Evolutionary conservation across 2,329 filamentous ascomycete species (phyloP), one percentile per base, ranked within the genome.

Genomic region (Lomentospora prolificans): DNA sequence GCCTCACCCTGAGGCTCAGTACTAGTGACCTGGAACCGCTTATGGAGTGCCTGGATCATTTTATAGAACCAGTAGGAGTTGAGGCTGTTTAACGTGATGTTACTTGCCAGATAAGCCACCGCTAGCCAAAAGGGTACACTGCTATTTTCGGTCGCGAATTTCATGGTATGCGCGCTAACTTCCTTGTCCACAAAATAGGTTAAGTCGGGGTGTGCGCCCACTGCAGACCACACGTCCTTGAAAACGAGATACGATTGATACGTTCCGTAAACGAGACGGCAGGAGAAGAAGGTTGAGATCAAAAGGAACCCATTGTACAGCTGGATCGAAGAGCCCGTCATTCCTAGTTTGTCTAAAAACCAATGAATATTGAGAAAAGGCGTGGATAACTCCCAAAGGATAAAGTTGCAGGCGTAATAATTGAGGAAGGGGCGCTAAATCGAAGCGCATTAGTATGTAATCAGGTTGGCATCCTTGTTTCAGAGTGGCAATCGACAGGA

Each of bases 281-380:
- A 87, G 60, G 75, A 79, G 71, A 91, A 90, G 70, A 94, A 94
- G 51, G 80, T 88, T 60, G 75, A 69, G 54, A 92, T 80, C 3
- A 94, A 80, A 57, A 81, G 65, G 59, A 90, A 75, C 62, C 89
- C 89, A 64, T 94, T 94, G 70, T 89, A 84, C 27, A 91, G 78
- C 72, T 94, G 89, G 24, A 82, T 70, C 55, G 75, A 77, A 19
- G 85, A 84, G 33, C 89, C 89, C 0, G 89, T 94, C 77, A 90
- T 84, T 64, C 82, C 79, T 58, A 92, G 74, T 74, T 95, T 95
- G 71, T 95, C 89, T 71, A 87, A 89, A 74, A 94, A 94, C 89
- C 89, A 95, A 75, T 95, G 89, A 66, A 92, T 80, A 67, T 95
- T 95, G 57, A 94, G 78, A 69, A 94, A 91, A 6, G 89, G 88